Evolutionary conservation across 306 rosid genomes (phyloP).

Genomic region (Carpinus viminea): DNA sequence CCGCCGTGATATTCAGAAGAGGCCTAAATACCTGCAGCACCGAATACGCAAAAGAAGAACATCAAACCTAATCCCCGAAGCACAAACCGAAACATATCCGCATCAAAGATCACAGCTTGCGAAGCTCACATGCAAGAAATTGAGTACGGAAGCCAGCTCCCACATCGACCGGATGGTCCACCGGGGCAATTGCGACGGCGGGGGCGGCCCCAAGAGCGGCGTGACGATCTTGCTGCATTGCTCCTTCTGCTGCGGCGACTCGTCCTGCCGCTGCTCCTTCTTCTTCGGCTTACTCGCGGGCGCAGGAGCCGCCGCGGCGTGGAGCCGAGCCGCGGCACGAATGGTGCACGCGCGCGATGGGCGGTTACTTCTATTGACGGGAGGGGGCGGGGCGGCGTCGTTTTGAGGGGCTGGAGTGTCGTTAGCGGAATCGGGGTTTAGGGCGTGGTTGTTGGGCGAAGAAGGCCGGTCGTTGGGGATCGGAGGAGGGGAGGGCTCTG

Average conservation of each 20-base stretch:
- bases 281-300: slow-evolving; percentile 47
- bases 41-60: background rate
- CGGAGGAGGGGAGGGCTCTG: slow-evolving; percentile 60
- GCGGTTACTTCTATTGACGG: slow-evolving; percentile 65
- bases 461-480: slow-evolving; percentile 58
- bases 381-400: slow-evolving; percentile 40
- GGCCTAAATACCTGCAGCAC: slow-evolving; percentile 78
- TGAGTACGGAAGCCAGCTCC: slow-evolving; percentile 91
- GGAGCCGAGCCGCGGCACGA: slow-evolving; percentile 75
- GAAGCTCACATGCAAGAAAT: slow-evolving; percentile 86
- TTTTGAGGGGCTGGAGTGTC: slow-evolving; percentile 32
- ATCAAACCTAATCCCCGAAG: slow-evolving; percentile 31
- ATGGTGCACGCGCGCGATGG: slow-evolving; percentile 96
- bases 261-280: slow-evolving; percentile 45
- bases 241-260: slow-evolving; percentile 34
- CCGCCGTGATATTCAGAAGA: slow-evolving; percentile 70
- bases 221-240: slow-evolving; percentile 92
- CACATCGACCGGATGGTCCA: slow-evolving; percentile 95
- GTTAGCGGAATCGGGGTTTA: slow-evolving; percentile 35
- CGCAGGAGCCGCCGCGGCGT: slow-evolving; percentile 44
- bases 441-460: slow-evolving; percentile 45
- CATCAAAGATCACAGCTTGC: slow-evolving; percentile 40
- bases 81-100: slow-evolving; percentile 20
- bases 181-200: slow-evolving; percentile 78
- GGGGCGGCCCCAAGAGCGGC: slow-evolving; percentile 66